Evolutionary conservation across 75 land plant genomes (phyloP), one percentile per base, ranked within the genome.

Genomic region (Adiantum capillusveneris): DNA sequence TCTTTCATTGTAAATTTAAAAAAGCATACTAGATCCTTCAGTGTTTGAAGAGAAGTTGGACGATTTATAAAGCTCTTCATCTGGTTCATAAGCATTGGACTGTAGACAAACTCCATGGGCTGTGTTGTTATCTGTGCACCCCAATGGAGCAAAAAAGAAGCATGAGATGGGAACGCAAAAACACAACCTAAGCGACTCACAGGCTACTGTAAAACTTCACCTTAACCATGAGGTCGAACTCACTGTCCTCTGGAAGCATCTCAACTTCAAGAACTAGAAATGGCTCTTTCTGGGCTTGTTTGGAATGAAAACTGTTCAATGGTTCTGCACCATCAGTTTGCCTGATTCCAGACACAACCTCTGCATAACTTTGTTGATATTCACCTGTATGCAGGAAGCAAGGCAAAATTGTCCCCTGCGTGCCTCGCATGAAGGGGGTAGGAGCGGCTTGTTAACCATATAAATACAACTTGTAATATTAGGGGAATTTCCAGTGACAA

Each of bases 81-180:
- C 17, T 44, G 59, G 29, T 60, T 45, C 26, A 66, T 52, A 36
- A 73, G 30, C 24, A 59, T 22, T 16, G 64, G 57, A 31, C 64
- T 73, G 59, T 73, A 73, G 31, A 67, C 58, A 56, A 73, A 54
- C 51, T 67, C 71, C 20, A 67, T 25, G 16, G 76, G 71, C 46
- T 66, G 66, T 36, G 67, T 19, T 0, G 31, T 25, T 21, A 73
- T 62, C 76, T 73, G 60, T 14, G 52, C 1, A 43, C 7, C 2
- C 2, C 3, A 41, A 31, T 18, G 31, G 9, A 1, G 20, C 1
- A 41, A 3, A 21, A 25, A 58, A 27, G 20, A 20, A 30, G 34
- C 19, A 58, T 12, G 20, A 58, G 44, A 30, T 58, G 19, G 50
- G 12, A 2, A 46, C 17, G 14, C 50, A 46, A n/a, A n/a, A n/a